These are phyloP conservation scores for Pseudogymnoascus sp. DNA, from an alignment of 2,329 filamentous ascomycete species.

Conservation along the genomic window DNA sequence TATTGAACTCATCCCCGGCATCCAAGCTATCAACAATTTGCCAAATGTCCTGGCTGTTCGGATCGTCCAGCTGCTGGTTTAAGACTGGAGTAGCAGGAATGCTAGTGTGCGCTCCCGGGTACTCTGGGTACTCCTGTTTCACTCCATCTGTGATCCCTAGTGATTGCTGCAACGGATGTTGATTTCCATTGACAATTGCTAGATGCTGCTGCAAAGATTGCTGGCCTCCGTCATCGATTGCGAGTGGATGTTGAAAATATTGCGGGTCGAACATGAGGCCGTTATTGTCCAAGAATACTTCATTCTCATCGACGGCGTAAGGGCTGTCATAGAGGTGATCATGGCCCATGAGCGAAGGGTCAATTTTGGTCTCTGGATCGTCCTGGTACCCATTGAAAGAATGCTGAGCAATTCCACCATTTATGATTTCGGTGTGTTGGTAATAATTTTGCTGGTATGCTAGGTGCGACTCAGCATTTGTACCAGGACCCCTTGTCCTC, in stretches of 20 bases:
- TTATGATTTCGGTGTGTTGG: constrained; percentile 9
- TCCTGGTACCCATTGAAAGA: not conserved
- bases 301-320: constrained; percentile 16
- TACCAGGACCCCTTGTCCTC: constrained; percentile 28
- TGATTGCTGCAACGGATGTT: not conserved
- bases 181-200: not conserved
- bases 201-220: not conserved
- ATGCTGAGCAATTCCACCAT: not conserved
- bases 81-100: not conserved
- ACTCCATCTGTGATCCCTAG: not conserved
- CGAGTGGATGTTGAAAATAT: constrained; percentile 9
- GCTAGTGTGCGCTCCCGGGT: not conserved
- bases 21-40: constrained; percentile 23
- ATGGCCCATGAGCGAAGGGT: constrained; percentile 22
- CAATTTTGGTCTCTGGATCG: constrained; percentile 21
- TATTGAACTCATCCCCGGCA: constrained; percentile 24
- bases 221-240: not conserved
- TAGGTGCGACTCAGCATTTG: constrained; percentile 25
- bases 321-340: constrained; percentile 16
- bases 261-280: constrained; percentile 16
- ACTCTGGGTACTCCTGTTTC: not conserved
- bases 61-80: constrained; percentile 21
- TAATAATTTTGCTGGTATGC: constrained; percentile 24
- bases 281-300: constrained; percentile 18
- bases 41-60: constrained; percentile 25